A percentile compares a stretch with the other conserved stretches of the same genome.
Conservation (phyloP, 768 basidiomycete genomes). For the Lentinus brumalis region DNA sequence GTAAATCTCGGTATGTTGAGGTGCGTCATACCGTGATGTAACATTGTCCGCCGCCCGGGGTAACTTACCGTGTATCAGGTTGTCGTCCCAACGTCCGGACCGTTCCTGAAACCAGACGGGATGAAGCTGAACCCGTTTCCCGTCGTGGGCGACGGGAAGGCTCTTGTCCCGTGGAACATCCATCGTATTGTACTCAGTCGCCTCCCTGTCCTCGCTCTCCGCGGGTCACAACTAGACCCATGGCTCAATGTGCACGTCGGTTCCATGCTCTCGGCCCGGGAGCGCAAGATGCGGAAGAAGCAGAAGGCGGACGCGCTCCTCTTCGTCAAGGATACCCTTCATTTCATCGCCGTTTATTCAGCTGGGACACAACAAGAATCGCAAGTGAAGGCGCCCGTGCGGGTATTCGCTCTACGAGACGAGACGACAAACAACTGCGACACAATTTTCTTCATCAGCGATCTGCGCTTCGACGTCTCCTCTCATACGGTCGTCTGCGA, state of each 20-base stretch:
- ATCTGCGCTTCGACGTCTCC: constrained; percentile 48
- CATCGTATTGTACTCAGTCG: constrained; percentile 41
- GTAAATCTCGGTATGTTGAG: constrained; percentile 55
- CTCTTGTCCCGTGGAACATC: constrained; percentile 35
- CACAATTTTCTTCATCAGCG: constrained; percentile 48
- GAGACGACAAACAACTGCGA: constrained; percentile 26
- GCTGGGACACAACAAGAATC: constrained; percentile 23
- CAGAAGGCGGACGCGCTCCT: constrained; percentile 28
- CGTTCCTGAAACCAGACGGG: constrained; percentile 22
- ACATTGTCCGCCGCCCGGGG: too few species aligned
- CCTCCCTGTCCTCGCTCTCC: constrained; percentile 35
- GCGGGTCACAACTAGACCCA: constrained; percentile 6
- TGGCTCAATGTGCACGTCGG: constrained; percentile 39
- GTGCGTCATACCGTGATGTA: constrained; percentile 17
- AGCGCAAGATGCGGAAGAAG: constrained; percentile 26
- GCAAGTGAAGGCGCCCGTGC: constrained; percentile 13
- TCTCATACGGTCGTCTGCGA: constrained; percentile 56
- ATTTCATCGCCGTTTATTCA: constrained; percentile 28
- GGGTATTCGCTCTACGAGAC: constrained; percentile 26
- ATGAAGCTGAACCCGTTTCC: constrained; percentile 31
- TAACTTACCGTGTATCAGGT: constrained; percentile 35
- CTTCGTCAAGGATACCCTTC: constrained; percentile 36
- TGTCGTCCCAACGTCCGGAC: constrained; percentile 20
- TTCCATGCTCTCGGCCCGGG: constrained; percentile 36
- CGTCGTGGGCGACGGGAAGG: constrained; percentile 13